Percentiles rank a stretch among this genome's conserved stretches.
Conservation (phyloP, 202 grass and related monocot genomes). For the Bolboschoenoplectus hybrid region DNA sequence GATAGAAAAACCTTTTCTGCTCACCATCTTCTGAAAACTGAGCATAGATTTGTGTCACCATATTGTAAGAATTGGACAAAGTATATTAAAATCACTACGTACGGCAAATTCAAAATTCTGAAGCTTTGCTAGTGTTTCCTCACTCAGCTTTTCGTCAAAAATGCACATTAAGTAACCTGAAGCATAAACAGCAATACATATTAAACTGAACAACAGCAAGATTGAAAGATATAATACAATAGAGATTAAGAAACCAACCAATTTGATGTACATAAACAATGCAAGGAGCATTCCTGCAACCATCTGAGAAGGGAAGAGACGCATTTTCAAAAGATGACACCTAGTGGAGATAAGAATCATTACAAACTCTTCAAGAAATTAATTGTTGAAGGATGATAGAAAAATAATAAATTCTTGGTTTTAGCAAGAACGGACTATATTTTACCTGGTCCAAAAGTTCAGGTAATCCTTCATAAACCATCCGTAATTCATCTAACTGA, state of each 20-base stretch:
- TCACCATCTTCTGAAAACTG: constrained; percentile 95
- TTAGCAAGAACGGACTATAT: constrained; percentile 35
- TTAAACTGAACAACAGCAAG: constrained; percentile 35
- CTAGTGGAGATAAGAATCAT: constrained; percentile 55
- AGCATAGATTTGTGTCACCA: constrained; percentile 40
- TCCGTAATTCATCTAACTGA: constrained; percentile 89
- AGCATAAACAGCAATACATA: constrained; percentile 28
- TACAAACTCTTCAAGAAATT: constrained; percentile 39
- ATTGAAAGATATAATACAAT: constrained; percentile 26
- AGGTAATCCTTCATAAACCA: constrained; percentile 87
- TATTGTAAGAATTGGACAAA: constrained; percentile 36
- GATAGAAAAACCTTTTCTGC: constrained; percentile 84
- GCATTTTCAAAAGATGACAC: constrained; percentile 79
- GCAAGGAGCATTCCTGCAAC: constrained; percentile 69
- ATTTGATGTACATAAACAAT: constrained; percentile 96
- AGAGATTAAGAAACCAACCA: constrained; percentile 55
- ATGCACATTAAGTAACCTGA: constrained; percentile 97
- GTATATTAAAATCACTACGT: constrained; percentile 41
- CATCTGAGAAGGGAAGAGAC: constrained; percentile 61
- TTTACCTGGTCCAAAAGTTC: constrained; percentile 88
- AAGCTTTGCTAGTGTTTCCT: constrained; percentile 65
- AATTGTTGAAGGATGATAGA: constrained; percentile 24
- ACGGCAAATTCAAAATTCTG: constrained; percentile 88
- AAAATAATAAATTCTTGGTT: constrained; percentile 33
- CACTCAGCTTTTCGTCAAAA: constrained; percentile 78